These are phyloP conservation scores for Darksidea phi DNA, from an alignment of 495 filamentous ascomycete species.

Conservation along the genomic window DNA sequence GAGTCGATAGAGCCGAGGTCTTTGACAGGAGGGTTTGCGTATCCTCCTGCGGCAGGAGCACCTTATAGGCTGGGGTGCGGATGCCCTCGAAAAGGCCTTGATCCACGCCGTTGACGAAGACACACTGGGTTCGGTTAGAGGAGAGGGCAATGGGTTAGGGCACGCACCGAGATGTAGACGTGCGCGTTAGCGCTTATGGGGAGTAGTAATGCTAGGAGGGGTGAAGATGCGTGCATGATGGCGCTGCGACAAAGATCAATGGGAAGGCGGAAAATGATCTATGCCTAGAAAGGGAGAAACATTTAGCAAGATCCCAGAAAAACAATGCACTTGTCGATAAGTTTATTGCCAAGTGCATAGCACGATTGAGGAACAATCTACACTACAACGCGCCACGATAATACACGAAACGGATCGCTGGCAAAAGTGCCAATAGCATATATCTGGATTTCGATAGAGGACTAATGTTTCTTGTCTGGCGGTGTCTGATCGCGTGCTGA, in stretches of 20 bases:
- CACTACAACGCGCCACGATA: not conserved
- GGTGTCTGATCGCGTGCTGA: too few relatives aligned
- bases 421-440: too few relatives aligned
- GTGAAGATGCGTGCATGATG: slow-evolving; percentile 5
- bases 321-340: too few relatives aligned
- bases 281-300: too few relatives aligned
- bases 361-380: not conserved
- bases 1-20: slow-evolving; percentile 30
- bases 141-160: not conserved
- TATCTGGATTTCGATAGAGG: too few relatives aligned
- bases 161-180: slow-evolving; percentile 25
- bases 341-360: too few relatives aligned
- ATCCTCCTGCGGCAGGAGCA: slow-evolving; percentile 40
- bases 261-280: too few relatives aligned
- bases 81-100: slow-evolving; percentile 35
- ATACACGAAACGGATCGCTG: not conserved
- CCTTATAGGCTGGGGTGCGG: slow-evolving; percentile 47
- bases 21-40: slow-evolving; percentile 38
- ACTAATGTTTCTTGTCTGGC: too few relatives aligned
- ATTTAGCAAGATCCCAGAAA: too few relatives aligned
- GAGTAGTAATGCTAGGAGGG: slow-evolving; percentile 6
- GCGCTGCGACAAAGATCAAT: not conserved
- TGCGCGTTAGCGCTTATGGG: slow-evolving; percentile 9
- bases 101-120: slow-evolving; percentile 33
- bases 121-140: slow-evolving; percentile 12